Conservation (phyloP, 148 eudicot species). For the Vaccinium corymbosum region DNA sequence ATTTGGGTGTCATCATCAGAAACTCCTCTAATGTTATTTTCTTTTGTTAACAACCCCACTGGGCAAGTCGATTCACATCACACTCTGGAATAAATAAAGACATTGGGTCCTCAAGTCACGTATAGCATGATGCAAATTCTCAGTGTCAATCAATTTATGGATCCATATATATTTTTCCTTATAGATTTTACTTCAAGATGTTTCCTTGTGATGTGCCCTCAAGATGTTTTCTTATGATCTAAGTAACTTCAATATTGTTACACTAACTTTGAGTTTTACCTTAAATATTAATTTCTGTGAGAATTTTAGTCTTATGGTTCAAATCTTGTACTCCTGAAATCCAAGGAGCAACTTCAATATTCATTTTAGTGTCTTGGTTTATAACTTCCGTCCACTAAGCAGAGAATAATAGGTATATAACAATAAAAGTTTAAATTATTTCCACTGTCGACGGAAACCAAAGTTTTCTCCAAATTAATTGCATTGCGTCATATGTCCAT, state of each 20-base stretch:
- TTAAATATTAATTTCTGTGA: too few species aligned
- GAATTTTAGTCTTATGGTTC: background rate
- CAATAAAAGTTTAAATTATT: too few species aligned
- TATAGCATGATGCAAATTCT: background rate
- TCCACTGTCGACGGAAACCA: too few species aligned
- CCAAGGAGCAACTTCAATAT: background rate
- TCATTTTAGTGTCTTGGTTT: background rate
- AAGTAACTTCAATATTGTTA: background rate
- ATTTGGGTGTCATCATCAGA: background rate
- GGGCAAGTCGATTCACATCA: background rate
- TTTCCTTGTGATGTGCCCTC: too few species aligned
- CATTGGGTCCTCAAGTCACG: background rate
- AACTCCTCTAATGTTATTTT: background rate
- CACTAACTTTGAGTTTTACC: background rate
- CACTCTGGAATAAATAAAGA: background rate
- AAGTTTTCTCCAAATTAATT: too few species aligned
- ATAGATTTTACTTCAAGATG: background rate
- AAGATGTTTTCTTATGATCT: background rate
- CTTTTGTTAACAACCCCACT: background rate
- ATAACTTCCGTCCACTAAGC: too few species aligned
- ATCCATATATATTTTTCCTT: background rate
- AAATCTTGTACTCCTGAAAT: background rate
- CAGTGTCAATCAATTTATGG: background rate
- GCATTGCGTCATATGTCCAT: too few species aligned
- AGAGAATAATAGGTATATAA: too few species aligned